Evolutionary conservation across 176 grass and related monocot species (phyloP), one percentile per base, ranked within the genome.

Genomic region (Paspalum notatum): DNA sequence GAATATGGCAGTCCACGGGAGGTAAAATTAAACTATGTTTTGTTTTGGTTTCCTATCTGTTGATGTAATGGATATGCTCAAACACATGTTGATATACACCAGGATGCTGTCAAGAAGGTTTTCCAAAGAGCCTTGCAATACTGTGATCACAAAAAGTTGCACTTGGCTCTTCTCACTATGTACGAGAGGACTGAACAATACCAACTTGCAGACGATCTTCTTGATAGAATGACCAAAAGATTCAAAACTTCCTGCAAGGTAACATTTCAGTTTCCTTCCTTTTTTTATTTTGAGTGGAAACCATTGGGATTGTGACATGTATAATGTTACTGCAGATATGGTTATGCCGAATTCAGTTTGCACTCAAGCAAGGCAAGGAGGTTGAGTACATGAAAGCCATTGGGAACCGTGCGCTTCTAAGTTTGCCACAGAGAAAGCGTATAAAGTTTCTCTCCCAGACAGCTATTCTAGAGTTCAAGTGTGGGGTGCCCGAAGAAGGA

Each of bases 231-330:
- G 92, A 91, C 87, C 49, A 98, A 95, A 77, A 91, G 90, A 84
- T 95, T 98, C 88, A 98, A 91, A 85, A 75, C 86, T 55, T 95
- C 88, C 16, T 90, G 92, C 90, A 98, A 98, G 87, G 95, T 98
- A 78, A 68, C 85, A 92, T 66, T 45, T 2, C 2, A 26, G 1
- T 70, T 47, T 48, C 22, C 6, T 41, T 22, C 7, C 7, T 10
- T 10, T 46, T 46, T 46, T 46, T 46, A 14, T 49, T 61, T 61
- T 25, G 20, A 49, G 24, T 10, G 8, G 24, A 71, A 50, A 16
- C 5, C 14, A 26, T 32, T 18, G 25, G 24, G 46, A 1, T 76
- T 76, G 12, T 85, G 54, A 83, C 38, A 45, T 53, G 57, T 74
- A 43, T 37, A 16, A 72, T 90, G 52, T 43, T 68, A 83, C 58